phyloP scores from a whole-genome alignment of 345 rosid species.

The Reutealis trisperma region DNA sequence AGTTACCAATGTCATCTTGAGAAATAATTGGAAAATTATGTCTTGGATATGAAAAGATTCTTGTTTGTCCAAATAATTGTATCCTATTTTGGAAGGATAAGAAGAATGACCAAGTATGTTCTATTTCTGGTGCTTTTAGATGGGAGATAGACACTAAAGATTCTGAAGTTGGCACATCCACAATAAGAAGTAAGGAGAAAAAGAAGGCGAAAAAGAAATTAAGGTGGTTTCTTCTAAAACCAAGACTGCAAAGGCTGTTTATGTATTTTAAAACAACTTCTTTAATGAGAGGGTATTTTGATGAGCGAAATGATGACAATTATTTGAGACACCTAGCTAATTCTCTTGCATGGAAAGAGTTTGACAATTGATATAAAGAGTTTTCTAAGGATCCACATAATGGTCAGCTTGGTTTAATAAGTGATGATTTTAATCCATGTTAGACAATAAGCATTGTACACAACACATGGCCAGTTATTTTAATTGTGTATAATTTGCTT shows the following conservation, averaged over 20 bases:
- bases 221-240: conserved; percentile 10
- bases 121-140: background rate
- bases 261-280: conserved; percentile 6
- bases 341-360: background rate
- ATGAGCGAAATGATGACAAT: background rate
- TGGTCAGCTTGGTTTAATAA: background rate
- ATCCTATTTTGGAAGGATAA: conserved; percentile 5
- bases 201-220: background rate
- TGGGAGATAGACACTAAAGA: background rate
- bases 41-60: conserved; percentile 2
- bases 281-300: background rate
- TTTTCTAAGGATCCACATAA: background rate
- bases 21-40: background rate
- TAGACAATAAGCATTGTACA: background rate
- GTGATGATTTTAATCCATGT: conserved; percentile 7
- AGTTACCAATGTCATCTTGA: background rate
- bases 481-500: background rate
- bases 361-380: background rate
- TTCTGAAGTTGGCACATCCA: background rate
- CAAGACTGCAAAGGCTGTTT: conserved; percentile 6
- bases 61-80: background rate
- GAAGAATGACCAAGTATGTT: background rate
- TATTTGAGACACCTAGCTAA: conserved; percentile 5
- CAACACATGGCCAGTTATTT: background rate
- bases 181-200: background rate